Base-by-base conservation (phyloP, 495 filamentous ascomycete species). In the Astrocystis sublimbata region DNA sequence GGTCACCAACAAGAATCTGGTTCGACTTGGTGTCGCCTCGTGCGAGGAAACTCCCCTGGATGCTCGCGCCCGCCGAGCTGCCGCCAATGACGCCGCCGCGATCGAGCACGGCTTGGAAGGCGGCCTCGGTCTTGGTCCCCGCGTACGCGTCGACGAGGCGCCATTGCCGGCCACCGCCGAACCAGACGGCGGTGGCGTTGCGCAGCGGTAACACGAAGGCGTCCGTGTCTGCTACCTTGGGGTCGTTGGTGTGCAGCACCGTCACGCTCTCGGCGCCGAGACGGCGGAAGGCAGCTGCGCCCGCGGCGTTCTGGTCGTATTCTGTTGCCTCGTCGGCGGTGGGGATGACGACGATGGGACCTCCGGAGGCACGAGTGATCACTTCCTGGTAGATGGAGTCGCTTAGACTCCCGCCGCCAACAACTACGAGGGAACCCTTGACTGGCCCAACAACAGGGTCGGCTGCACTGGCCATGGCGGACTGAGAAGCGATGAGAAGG, bases 311-410 rank as follows among this genome's bases (percentile, higher is more conserved):
- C 41, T 75, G 49, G 62, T 72, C 69, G 60, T 75, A 73, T 0
- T 45, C 65, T 13, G 47, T 43, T 13, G 57, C 61, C 4, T 67
- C 73, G 6, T 71, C 71, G 0, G 71, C 73, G 0, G 72, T 77
- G 52, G 80, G 79, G 26, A 82, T 73, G n/a, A 81, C 72, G n/a
- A 82, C 63, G 36, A 81, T 79, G 4, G 79, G 79, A 1, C 75
- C 75, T 0, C 80, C 66, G 13, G 76, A 74, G 0, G 78, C 75
- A 0, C 81, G 67, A 47, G 68, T 70, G 50, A 81, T 80, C 36
- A 78, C 76, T 43, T 75, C 61, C 40, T 71, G 65, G 67, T 79
- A 77, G n/a, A 79, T 79, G 0, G 76, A 75, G 58, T 81, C 79
- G 41, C 70, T 71, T 30, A 67, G 64, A 2, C 63, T 67, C n/a